These are phyloP conservation scores for Nothomitra cinnamomea DNA, from an alignment of 2,329 filamentous ascomycete genomes.

Conservation along the genomic window DNA sequence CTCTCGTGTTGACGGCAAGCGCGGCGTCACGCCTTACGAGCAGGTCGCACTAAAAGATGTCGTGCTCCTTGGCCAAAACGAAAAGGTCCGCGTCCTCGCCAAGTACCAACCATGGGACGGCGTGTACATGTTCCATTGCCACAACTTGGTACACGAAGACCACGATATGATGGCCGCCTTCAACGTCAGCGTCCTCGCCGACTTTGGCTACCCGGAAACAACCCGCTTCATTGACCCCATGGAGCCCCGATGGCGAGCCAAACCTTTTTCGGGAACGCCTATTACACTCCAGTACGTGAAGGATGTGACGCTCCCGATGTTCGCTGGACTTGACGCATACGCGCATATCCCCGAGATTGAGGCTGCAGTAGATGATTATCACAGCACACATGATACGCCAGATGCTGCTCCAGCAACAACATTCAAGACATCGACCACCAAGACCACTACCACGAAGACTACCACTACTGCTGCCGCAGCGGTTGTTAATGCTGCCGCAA, in stretches of 20 bases:
- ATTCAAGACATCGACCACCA: no score
- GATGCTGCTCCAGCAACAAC: no score
- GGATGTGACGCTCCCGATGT: slow-evolving; percentile 9
- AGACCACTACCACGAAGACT: no score
- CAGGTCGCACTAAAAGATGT: slow-evolving; percentile 38
- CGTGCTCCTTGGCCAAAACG: slow-evolving; percentile 34
- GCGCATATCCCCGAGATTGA: no score
- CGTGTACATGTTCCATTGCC: slow-evolving; percentile 29
- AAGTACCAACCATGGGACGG: slow-evolving; percentile 37
- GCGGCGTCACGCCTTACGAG: slow-evolving; percentile 34
- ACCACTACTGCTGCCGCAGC: no score
- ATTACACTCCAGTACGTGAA: slow-evolving; percentile 11
- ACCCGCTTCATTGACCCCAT: slow-evolving; percentile 17
- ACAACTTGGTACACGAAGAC: slow-evolving; percentile 19
- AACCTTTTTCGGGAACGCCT: slow-evolving; percentile 7
- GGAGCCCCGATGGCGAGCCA: slow-evolving; percentile 16
- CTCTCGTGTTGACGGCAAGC: slow-evolving; percentile 27
- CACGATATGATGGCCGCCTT: slow-evolving; percentile 19
- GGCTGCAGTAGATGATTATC: no score
- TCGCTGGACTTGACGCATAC: background rate
- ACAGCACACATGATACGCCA: no score
- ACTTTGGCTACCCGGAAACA: slow-evolving; percentile 10
- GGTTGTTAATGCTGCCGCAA: no score
- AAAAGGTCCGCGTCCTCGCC: slow-evolving; percentile 33
- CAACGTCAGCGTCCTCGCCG: slow-evolving; percentile 13